phyloP scores from a whole-genome alignment of 164 flowering plant species.

The Piper longum region DNA sequence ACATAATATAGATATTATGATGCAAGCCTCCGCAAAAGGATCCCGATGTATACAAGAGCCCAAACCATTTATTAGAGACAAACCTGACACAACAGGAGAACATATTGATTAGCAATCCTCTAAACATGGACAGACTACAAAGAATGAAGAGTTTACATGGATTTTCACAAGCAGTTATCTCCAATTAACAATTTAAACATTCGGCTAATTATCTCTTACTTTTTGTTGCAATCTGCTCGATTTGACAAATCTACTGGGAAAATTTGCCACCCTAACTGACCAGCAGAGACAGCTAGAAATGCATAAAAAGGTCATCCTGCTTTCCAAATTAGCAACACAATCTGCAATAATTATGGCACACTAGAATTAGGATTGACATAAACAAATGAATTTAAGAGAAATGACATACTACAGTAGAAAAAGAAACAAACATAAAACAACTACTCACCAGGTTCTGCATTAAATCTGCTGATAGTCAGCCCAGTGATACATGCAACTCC shows the following conservation, averaged over 20 bases:
- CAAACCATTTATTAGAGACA: conserved; percentile 95
- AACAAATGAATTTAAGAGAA: neutral
- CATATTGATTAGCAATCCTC: neutral
- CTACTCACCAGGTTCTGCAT: conserved; percentile 59
- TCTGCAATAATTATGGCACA: neutral
- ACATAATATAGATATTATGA: conserved; percentile 12
- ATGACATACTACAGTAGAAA: no score
- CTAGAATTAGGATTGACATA: neutral
- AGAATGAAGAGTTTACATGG: no score
- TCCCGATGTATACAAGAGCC: conserved; percentile 60
- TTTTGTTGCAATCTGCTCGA: conserved; percentile 76
- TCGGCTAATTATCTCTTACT: conserved; percentile 27
- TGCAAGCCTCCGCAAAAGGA: conserved; percentile 48
- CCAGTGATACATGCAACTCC: conserved; percentile 56
- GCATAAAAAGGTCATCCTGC: conserved; percentile 88
- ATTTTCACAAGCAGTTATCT: neutral
- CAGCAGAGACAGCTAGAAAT: conserved; percentile 54
- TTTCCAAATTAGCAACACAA: conserved; percentile 3
- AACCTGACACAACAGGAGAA: conserved; percentile 34
- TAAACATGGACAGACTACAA: neutral
- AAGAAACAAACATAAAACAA: neutral
- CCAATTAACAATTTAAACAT: neutral
- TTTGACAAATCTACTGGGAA: conserved; percentile 64
- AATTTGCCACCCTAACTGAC: conserved; percentile 89
- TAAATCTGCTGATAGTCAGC: conserved; percentile 69